Conservation (phyloP, 176 grass and related monocot genomes). For the Zizania latifolia region DNA sequence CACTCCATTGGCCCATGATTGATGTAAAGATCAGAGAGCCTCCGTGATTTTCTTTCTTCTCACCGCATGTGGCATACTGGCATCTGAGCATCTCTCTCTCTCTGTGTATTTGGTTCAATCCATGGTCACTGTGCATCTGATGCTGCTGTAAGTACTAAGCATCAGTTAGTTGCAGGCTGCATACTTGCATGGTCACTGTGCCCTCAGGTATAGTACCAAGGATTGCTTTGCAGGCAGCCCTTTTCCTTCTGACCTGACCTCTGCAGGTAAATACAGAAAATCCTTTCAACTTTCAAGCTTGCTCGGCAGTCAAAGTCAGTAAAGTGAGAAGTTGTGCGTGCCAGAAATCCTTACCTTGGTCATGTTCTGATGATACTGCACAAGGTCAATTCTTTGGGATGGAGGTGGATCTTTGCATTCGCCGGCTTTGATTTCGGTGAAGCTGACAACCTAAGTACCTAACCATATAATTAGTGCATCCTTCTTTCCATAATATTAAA, state of each 20-base stretch:
- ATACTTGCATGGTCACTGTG: too few species aligned
- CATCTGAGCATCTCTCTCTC: background rate
- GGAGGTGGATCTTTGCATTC: background rate
- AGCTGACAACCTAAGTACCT: too few species aligned
- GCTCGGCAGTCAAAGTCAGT: background rate
- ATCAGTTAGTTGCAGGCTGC: background rate
- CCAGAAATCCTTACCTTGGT: background rate
- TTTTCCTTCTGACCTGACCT: background rate
- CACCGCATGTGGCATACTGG: background rate
- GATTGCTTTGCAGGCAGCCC: background rate
- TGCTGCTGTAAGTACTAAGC: too few species aligned
- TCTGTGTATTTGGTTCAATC: too few species aligned
- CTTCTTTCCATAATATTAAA: too few species aligned
- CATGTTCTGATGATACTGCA: background rate
- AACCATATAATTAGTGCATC: too few species aligned
- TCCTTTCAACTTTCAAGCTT: background rate
- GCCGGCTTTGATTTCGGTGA: background rate
- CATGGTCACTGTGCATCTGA: too few species aligned
- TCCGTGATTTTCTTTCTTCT: background rate
- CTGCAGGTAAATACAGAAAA: background rate
- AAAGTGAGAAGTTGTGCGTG: too few species aligned
- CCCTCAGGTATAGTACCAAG: background rate
- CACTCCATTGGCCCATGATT: slow-evolving; percentile 25
- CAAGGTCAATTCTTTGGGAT: background rate
- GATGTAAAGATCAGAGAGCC: background rate